A percentile compares a stretch with the other conserved stretches of the same genome.
phyloP scores from a whole-genome alignment of 371 early-diverging fungal genomes.

The Zopfochytrium polystomum region DNA sequence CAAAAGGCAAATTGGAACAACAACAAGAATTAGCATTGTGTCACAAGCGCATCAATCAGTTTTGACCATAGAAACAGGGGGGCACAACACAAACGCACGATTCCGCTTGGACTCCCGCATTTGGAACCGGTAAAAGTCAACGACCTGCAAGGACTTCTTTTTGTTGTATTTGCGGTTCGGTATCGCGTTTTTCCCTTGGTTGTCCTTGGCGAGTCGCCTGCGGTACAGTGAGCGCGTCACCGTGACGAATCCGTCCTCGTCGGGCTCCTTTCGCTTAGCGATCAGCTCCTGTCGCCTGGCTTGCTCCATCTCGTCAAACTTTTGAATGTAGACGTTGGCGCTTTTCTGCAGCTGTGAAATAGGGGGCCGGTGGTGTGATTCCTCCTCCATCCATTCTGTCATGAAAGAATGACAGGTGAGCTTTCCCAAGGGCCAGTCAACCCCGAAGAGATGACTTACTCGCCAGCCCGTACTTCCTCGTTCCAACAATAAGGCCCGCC shows the following conservation, averaged over 20 bases:
- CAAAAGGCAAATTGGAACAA: slow-evolving; percentile 2
- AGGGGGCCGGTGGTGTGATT: slow-evolving; percentile 59
- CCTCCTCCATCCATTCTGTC: slow-evolving; percentile 54
- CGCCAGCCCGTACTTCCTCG: slow-evolving; percentile 6
- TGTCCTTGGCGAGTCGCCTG: not conserved
- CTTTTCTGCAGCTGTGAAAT: slow-evolving; percentile 53
- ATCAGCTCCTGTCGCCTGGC: slow-evolving; percentile 57
- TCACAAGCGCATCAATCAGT: too few relatives aligned
- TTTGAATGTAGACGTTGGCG: slow-evolving; percentile 71
- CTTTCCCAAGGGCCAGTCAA: too few relatives aligned
- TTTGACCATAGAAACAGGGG: slow-evolving; percentile 2
- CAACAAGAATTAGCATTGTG: not conserved
- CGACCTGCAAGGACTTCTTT: slow-evolving; percentile 70
- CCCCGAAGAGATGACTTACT: too few relatives aligned
- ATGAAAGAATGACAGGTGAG: too few relatives aligned
- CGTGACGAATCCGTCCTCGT: slow-evolving; percentile 91
- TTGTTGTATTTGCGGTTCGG: slow-evolving; percentile 25
- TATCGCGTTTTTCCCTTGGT: not conserved
- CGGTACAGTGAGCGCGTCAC: slow-evolving; percentile 58
- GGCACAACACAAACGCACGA: slow-evolving; percentile 49
- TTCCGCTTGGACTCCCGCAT: slow-evolving; percentile 83
- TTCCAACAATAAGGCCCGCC: slow-evolving; percentile 4
- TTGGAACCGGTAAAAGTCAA: slow-evolving; percentile 94
- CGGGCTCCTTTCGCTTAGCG: slow-evolving; percentile 75
- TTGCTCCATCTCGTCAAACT: slow-evolving; percentile 78